Conservation (phyloP, 305 asterid genomes). For the Fraxinus platypoda region DNA sequence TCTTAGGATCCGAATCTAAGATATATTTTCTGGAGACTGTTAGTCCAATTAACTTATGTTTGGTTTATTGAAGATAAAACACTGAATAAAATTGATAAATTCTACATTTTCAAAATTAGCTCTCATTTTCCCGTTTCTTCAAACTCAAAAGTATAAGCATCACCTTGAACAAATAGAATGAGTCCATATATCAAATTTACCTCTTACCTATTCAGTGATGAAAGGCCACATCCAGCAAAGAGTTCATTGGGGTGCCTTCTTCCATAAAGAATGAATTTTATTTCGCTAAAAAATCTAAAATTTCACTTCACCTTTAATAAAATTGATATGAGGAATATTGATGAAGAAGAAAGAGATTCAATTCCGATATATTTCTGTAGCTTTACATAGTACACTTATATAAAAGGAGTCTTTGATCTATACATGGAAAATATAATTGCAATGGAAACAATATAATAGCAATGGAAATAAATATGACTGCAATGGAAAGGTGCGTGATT, state of each 20-base stretch:
- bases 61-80: not conserved
- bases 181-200: not conserved
- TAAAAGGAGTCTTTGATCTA: no score
- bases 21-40: not conserved
- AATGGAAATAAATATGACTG: no score
- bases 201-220: not conserved
- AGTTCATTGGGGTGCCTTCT: not conserved
- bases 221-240: not conserved
- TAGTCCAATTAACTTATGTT: not conserved
- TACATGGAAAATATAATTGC: no score
- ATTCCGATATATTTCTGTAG: no score
- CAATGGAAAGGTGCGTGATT: no score
- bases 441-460: no score
- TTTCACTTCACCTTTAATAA: no score
- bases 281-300: not conserved
- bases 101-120: not conserved
- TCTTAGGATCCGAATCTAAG: not conserved
- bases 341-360: no score
- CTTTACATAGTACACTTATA: no score
- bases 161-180: not conserved
- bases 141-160: not conserved
- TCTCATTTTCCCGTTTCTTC: not conserved
- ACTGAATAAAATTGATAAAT: not conserved
- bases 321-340: no score
- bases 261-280: not conserved